phyloP scores from a whole-genome alignment of 495 filamentous ascomycete genomes.

The Collariella sp. region DNA sequence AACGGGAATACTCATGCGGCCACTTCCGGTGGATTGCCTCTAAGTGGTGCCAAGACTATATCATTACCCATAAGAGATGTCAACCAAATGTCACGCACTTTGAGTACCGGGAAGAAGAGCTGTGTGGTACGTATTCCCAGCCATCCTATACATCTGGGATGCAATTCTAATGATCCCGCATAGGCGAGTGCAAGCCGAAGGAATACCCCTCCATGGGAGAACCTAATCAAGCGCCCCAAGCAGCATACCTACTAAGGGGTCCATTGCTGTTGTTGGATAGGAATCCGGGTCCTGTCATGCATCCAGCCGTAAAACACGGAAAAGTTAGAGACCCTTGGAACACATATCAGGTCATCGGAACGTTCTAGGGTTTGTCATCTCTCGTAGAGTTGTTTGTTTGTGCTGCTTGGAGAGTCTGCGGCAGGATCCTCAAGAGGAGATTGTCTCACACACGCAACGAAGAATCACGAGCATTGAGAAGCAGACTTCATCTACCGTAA shows the following conservation, averaged over 20 bases:
- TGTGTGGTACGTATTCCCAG: conserved; percentile 24
- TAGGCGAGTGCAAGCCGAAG: conserved; percentile 34
- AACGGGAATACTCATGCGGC: conserved; percentile 35
- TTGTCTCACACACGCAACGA: too few species aligned
- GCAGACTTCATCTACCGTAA: too few species aligned
- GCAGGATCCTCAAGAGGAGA: too few species aligned
- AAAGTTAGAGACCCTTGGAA: too few species aligned
- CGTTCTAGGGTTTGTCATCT: too few species aligned
- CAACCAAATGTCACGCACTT: conserved; percentile 34
- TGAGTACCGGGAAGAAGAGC: conserved; percentile 30
- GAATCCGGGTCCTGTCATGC: too few species aligned
- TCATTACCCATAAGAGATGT: conserved; percentile 34
- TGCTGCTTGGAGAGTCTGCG: too few species aligned
- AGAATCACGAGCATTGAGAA: too few species aligned
- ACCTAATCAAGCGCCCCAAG: conserved; percentile 34
- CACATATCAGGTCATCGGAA: too few species aligned
- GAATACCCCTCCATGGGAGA: conserved; percentile 29
- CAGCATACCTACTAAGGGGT: conserved; percentile 17
- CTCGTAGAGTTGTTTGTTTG: too few species aligned
- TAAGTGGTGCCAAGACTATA: conserved; percentile 35
- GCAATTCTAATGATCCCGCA: conserved; percentile 11
- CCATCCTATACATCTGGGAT: not conserved
- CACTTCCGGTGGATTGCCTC: conserved; percentile 38
- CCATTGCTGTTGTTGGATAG: too few species aligned
- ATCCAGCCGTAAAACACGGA: too few species aligned